A percentile compares a stretch with the other conserved stretches of the same genome.
Conservation (phyloP, 75 land plant genomes). For the Isoetes taiwanensis region DNA sequence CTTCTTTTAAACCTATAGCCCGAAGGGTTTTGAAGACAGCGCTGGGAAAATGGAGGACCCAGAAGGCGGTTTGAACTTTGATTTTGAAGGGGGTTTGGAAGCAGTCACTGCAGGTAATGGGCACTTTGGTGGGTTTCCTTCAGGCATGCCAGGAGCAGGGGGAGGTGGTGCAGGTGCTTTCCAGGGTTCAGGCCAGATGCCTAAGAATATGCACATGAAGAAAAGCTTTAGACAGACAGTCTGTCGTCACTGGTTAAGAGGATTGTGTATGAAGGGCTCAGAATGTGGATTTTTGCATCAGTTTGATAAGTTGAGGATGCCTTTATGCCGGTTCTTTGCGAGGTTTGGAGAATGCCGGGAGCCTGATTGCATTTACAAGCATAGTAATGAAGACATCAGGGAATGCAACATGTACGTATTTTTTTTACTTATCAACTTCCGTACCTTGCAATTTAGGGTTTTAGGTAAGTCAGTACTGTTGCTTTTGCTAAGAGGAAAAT, state of each 20-base stretch:
- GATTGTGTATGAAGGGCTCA: slow-evolving; percentile 98
- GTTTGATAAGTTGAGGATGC: slow-evolving; percentile 92
- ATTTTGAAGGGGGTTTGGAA: slow-evolving; percentile 90
- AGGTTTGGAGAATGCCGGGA: slow-evolving; percentile 90
- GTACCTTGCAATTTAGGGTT: not conserved
- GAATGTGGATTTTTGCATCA: slow-evolving; percentile 96
- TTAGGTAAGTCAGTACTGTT: not conserved
- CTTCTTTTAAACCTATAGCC: too few species aligned
- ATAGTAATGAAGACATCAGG: slow-evolving; percentile 90
- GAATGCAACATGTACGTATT: slow-evolving; percentile 94
- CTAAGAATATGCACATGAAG: too few species aligned
- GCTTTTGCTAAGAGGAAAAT: not conserved
- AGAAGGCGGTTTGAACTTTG: slow-evolving; percentile 92
- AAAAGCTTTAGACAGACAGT: slow-evolving; percentile 89
- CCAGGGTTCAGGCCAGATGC: slow-evolving; percentile 26
- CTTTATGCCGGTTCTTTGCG: slow-evolving; percentile 83
- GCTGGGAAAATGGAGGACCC: slow-evolving; percentile 92
- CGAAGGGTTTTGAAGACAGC: too few species aligned
- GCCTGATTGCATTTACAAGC: slow-evolving; percentile 98
- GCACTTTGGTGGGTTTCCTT: not conserved
- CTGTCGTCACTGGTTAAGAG: slow-evolving; percentile 93
- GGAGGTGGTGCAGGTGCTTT: not conserved
- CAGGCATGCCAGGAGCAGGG: slow-evolving; percentile 6
- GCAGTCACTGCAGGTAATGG: slow-evolving; percentile 13
- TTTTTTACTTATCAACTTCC: not conserved